phyloP scores from a whole-genome alignment of 495 filamentous ascomycete genomes.

The Endocarpon pusillum region DNA sequence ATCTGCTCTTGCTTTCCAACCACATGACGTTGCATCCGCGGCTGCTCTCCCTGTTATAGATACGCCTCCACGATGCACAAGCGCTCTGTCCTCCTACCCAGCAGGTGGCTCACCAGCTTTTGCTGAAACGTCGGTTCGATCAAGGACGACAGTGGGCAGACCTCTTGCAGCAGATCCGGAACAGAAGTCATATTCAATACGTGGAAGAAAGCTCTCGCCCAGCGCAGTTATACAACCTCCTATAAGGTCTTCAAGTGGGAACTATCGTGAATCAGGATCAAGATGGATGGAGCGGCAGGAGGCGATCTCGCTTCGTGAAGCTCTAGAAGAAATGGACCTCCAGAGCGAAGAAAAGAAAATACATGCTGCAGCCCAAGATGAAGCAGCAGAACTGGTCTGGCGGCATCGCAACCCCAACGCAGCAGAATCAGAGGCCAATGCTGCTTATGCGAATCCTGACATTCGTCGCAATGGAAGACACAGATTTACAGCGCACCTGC shows the following conservation, averaged over 20 bases:
- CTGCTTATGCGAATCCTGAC: conserved; percentile 39
- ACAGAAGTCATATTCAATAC: conserved; percentile 19
- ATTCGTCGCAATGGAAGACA: too few relatives aligned
- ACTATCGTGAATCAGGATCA: conserved; percentile 64
- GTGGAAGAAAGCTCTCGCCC: conserved; percentile 28
- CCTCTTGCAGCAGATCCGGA: conserved; percentile 24
- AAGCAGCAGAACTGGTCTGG: conserved; percentile 77
- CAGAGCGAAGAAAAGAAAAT: conserved; percentile 47
- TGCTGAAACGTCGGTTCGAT: conserved; percentile 5
- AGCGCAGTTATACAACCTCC: conserved; percentile 19
- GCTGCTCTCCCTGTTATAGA: conserved; percentile 7
- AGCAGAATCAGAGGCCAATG: conserved; percentile 34
- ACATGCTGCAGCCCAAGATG: conserved; percentile 61
- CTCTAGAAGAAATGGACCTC: conserved; percentile 64
- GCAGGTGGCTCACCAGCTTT: conserved; percentile 13
- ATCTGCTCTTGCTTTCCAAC: conserved; percentile 28
- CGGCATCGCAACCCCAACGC: conserved; percentile 55
- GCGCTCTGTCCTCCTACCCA: conserved; percentile 28
- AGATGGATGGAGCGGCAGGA: conserved; percentile 82
- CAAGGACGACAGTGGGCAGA: conserved; percentile 17
- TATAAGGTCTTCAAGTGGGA: conserved; percentile 28
- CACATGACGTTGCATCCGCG: conserved; percentile 7
- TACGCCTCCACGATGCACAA: conserved; percentile 27
- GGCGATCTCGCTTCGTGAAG: conserved; percentile 55
- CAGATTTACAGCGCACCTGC: too few relatives aligned